Conservation (phyloP, 1,139 yeast species). For the Taphrina populina region DNA sequence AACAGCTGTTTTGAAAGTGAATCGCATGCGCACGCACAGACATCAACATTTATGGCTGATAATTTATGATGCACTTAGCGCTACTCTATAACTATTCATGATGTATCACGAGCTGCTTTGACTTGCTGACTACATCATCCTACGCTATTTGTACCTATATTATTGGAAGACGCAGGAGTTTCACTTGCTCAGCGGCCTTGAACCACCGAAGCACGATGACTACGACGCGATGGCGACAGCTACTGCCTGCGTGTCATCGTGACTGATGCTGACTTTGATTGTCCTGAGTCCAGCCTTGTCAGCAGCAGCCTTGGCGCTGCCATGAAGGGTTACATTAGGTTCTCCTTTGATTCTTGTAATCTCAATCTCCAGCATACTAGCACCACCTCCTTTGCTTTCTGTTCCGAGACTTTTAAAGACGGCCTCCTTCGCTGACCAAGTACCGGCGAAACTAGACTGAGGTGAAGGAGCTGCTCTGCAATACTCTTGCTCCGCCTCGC, state of each 20-base stretch:
- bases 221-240: slow-evolving; percentile 68
- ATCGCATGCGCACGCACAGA: no score
- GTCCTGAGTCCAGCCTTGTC: slow-evolving; percentile 62
- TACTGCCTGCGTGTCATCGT: slow-evolving; percentile 94
- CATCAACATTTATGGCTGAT: no score
- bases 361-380: slow-evolving; percentile 86
- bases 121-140: no score
- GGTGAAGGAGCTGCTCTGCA: slow-evolving; percentile 71
- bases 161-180: no score
- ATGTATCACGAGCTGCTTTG: no score
- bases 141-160: no score
- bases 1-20: no score
- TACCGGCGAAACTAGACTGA: slow-evolving; percentile 91
- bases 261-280: slow-evolving; percentile 87
- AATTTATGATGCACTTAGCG: no score
- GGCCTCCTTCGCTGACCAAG: slow-evolving; percentile 99
- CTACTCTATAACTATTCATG: no score
- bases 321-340: slow-evolving; percentile 74
- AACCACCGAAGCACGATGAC: no score
- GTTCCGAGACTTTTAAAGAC: slow-evolving; percentile 94
- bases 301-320: slow-evolving; percentile 76
- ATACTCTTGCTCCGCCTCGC: slow-evolving; percentile 72
- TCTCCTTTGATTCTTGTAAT: slow-evolving; percentile 78
- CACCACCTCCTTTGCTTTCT: slow-evolving; percentile 90
- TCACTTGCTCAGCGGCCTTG: no score